Evolutionary conservation across 2,329 filamentous ascomycete genomes (phyloP).

Genomic region (Talaromyces pinophilus): DNA sequence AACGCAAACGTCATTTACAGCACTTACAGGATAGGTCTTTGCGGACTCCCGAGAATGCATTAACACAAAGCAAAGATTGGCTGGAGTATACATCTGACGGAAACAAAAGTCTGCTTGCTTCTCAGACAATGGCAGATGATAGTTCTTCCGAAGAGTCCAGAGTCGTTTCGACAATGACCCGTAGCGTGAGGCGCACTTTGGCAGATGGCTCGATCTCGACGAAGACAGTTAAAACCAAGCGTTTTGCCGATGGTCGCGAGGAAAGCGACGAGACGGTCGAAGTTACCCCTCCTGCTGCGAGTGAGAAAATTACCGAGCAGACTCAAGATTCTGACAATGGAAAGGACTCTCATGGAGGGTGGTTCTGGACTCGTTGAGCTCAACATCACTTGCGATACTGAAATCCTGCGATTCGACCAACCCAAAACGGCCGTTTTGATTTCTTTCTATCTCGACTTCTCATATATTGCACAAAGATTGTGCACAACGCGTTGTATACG

Average conservation of each 20-base stretch:
- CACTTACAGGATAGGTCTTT: conserved; percentile 25
- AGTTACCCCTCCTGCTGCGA: conserved; percentile 29
- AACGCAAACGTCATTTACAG: conserved; percentile 30
- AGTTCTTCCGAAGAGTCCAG: conserved; percentile 28
- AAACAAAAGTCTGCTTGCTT: conserved; percentile 18
- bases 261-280: conserved; percentile 60
- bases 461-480: background rate
- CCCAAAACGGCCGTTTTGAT: background rate
- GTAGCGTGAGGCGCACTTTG: conserved; percentile 56
- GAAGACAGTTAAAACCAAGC: conserved; percentile 58
- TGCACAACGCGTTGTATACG: background rate
- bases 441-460: background rate
- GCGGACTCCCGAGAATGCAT: conserved; percentile 21
- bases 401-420: background rate
- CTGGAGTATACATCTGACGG: conserved; percentile 26
- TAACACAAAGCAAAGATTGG: conserved; percentile 31
- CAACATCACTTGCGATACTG: too few species aligned
- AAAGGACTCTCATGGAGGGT: conserved; percentile 11
- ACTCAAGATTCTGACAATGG: background rate
- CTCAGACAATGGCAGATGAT: conserved; percentile 25
- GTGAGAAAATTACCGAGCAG: conserved; percentile 1
- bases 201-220: conserved; percentile 61
- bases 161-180: conserved; percentile 59
- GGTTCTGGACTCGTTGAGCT: conserved; percentile 23
- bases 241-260: conserved; percentile 62